A percentile compares a stretch with the other conserved stretches of the same genome.
phyloP scores from a whole-genome alignment of 2,329 filamentous ascomycete species.

The Geosmithia morbida region DNA sequence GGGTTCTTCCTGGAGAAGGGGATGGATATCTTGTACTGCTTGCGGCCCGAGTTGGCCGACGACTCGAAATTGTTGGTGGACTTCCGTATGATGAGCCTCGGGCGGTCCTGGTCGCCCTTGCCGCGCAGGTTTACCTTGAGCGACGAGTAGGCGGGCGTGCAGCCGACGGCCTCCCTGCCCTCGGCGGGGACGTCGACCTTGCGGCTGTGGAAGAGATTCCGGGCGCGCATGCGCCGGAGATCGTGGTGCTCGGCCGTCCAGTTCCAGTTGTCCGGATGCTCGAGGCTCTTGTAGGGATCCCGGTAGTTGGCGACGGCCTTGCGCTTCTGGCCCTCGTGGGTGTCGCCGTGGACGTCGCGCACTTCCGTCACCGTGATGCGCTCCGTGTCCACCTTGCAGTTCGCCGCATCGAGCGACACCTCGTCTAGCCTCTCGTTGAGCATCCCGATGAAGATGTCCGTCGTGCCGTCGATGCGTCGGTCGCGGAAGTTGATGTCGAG shows the following conservation, averaged over 20 bases:
- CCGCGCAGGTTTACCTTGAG: constrained; percentile 29
- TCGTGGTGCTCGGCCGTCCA: constrained; percentile 63
- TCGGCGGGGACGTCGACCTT: constrained; percentile 39
- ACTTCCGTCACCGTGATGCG: constrained; percentile 35
- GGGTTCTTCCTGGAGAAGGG: constrained; percentile 66
- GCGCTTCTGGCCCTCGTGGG: constrained; percentile 18
- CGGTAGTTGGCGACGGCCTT: constrained; percentile 28
- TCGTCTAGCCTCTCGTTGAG: constrained; percentile 42
- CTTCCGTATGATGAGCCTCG: constrained; percentile 28
- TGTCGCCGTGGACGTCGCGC: constrained; percentile 18
- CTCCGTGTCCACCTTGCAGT: constrained; percentile 41
- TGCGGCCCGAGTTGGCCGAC: constrained; percentile 20
- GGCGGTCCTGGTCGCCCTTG: constrained; percentile 22
- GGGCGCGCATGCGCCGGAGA: constrained; percentile 54
- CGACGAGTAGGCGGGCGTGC: constrained; percentile 39
- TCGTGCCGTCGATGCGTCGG: constrained; percentile 61
- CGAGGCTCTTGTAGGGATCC: constrained; percentile 55
- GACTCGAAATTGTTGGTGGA: constrained; percentile 18
- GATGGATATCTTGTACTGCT: constrained; percentile 41
- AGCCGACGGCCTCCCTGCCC: constrained; percentile 38
- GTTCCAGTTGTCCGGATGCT: constrained; percentile 44
- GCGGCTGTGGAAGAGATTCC: constrained; percentile 33
- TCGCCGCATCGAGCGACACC: constrained; percentile 46
- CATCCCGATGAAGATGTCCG: constrained; percentile 64
- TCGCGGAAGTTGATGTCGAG: constrained; percentile 78